Evolutionary conservation across 2,329 filamentous ascomycete genomes (phyloP), one percentile per base, ranked within the genome.

Genomic region (Xylaria sp.): DNA sequence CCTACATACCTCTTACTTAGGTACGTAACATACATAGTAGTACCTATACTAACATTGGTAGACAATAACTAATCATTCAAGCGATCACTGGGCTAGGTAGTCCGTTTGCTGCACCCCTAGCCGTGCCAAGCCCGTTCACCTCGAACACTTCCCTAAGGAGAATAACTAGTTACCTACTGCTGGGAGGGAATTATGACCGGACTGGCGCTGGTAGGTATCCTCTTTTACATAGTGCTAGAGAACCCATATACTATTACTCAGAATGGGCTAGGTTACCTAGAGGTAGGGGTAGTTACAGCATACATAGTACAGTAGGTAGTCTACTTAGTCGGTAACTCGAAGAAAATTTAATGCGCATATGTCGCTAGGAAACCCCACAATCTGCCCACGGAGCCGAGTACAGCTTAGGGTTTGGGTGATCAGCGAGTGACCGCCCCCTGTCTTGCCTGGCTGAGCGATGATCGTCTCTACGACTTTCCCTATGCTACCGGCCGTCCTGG

Each of bases 401-500:
- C 0, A 19, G 68, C 3, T 64, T 69, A 55, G 34, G 54, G 27
- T 42, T 42, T 48, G 19, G 14, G 19, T 24, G 65, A 68, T 68
- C 57, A 67, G 61, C 65, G 61, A 60, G 60, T 19, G 47, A 65
- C 56, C 19, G 36, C 32, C 45, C 55, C 63, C 58, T 32, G 64
- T 57, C 64, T 47, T 53, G 51, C 64, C 64, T 64, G 59, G 60
- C 64, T 64, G 64, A 67, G 64, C 56, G 45, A 55, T 54, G 64
- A 68, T 70, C 61, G 34, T 36, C 68, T 50, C 34, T 51, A 32
- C 42, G 42, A 63, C 68, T 65, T 70, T 68, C 68, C 65, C 53
- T 65, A 68, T 62, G 61, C 57, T 48, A 65, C 50, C 61, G 45
- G 19, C 67, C 36, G 51, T 53, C 67, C 50, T 67, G 59, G 42